A percentile compares a stretch with the other conserved stretches of the same genome.
These are phyloP conservation scores for Botrytis galanthina DNA, from an alignment of 2,329 filamentous ascomycete species.

Conservation along the genomic window DNA sequence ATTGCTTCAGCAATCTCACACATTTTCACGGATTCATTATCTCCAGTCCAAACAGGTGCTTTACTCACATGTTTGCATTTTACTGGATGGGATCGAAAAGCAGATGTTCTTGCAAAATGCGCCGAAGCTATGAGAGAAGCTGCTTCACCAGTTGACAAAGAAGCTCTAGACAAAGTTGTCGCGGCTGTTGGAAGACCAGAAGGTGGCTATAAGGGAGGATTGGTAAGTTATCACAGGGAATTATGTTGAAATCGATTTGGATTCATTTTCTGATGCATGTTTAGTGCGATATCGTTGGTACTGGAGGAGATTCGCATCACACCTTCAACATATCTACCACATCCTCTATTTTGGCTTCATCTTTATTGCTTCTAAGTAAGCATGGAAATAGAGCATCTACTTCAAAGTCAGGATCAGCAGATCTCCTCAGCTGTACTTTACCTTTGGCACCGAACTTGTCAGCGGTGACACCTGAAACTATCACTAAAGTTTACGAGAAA, in stretches of 20 bases:
- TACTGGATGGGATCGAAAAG: constrained; percentile 76
- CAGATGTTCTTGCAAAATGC: constrained; percentile 83
- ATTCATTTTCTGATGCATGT: constrained; percentile 21
- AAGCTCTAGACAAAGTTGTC: constrained; percentile 60
- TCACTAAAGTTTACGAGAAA: constrained; percentile 69
- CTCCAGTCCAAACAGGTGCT: constrained; percentile 82
- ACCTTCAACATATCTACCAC: constrained; percentile 99
- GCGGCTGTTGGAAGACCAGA: constrained; percentile 59
- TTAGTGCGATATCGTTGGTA: constrained; percentile 90
- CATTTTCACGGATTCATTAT: constrained; percentile 87
- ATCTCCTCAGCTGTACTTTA: constrained; percentile 75
- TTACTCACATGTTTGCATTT: constrained; percentile 91
- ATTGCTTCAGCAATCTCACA: constrained; percentile 87
- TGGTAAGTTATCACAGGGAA: constrained; percentile 56
- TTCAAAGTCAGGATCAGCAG: constrained; percentile 91
- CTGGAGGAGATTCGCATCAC: constrained; percentile 92
- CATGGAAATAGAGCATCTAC: constrained; percentile 96
- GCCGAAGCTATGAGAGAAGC: constrained; percentile 81
- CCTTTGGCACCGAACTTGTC: constrained; percentile 72
- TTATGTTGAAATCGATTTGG: neutral
- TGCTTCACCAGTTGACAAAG: constrained; percentile 67
- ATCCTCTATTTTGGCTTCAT: constrained; percentile 85
- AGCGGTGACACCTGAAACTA: constrained; percentile 68
- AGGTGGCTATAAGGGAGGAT: constrained; percentile 75
- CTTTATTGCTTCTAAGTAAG: constrained; percentile 82